Evolutionary conservation across 106 monocot genomes (phyloP), one percentile per base, ranked within the genome.

Genomic region (Acorus calamus): DNA sequence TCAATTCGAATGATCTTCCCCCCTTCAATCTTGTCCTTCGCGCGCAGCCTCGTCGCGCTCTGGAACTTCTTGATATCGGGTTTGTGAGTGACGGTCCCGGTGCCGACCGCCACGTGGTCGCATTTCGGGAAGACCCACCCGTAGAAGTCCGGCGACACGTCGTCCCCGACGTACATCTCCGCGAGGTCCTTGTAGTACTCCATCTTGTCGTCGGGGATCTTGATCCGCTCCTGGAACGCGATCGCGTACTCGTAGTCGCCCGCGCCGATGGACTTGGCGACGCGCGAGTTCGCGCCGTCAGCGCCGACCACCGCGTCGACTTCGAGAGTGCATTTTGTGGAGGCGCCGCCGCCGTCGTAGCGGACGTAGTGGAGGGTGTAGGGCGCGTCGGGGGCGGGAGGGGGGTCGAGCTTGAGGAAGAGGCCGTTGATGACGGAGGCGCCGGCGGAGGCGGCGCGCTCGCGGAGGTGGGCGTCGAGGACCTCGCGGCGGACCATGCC

Each of bases 51-150:
- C 14, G 94, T 94, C 3, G 94, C 94, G 2, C 84, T 81, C 75
- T 94, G 94, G 76, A 94, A 90, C 59, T 72, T 70, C 82, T 94
- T 94, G 76, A 94, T 94, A 62, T 94, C 87, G 7, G 77, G 55
- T 67, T 94, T 94, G 71, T 94, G 89, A 3, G 89, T 94, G 55
- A 96, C 94, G 4, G 94, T 96, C 50, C 94, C 94, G 4, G 90
- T 96, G 14, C 94, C 90, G 3, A 96, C 94, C 0, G 94, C 94
- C 11, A 96, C 90, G 57, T 96, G 94, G 74, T 96, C 94, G 56
- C 87, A 96, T 57, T 96, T 96, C 65, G 94, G 94, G 74, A 96
- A 96, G 4, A 96, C 90, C 90, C 94, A 96, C 4, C 84, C 94
- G 61, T 96, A 96, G 78, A 96, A 96, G 63, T 96, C 90, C 2